Conservation (phyloP, 768 basidiomycete genomes). For the Mycena alexandri region DNA sequence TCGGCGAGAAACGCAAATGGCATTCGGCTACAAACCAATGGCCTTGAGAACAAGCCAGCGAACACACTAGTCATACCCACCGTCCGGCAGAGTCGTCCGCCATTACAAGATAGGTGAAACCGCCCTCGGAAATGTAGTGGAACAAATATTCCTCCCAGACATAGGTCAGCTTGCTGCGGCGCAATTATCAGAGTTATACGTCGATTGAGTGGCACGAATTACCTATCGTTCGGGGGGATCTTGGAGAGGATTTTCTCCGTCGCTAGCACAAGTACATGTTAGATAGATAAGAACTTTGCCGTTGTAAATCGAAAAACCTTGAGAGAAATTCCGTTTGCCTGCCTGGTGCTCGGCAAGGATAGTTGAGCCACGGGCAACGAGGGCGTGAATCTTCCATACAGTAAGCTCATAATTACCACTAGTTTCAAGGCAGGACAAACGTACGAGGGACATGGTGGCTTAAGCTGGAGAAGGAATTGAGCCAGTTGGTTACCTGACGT, state of each 20-base stretch:
- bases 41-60: slow-evolving; percentile 13
- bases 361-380: slow-evolving; percentile 81
- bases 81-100: slow-evolving; percentile 93
- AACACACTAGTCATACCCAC: slow-evolving; percentile 54
- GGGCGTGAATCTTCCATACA: slow-evolving; percentile 77
- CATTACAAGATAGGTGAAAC: slow-evolving; percentile 92
- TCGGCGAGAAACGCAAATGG: slow-evolving; percentile 95
- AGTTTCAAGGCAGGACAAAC: not conserved
- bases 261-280: slow-evolving; percentile 55
- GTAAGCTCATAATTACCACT: not conserved
- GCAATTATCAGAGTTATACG: slow-evolving; percentile 1
- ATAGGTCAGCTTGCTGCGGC: slow-evolving; percentile 80
- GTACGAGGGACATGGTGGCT: slow-evolving; percentile 53
- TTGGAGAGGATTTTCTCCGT: slow-evolving; percentile 92
- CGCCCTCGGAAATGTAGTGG: slow-evolving; percentile 92
- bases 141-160: slow-evolving; percentile 95
- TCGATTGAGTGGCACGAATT: slow-evolving; percentile 44
- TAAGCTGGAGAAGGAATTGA: not conserved
- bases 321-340: slow-evolving; percentile 88
- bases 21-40: slow-evolving; percentile 69
- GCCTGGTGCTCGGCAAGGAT: slow-evolving; percentile 91
- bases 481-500: slow-evolving; percentile 9
- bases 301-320: slow-evolving; percentile 64
- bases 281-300: not conserved
- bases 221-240: slow-evolving; percentile 92